phyloP scores from a whole-genome alignment of 192 early-diverging fungal species.

The Pilaira anomala region DNA sequence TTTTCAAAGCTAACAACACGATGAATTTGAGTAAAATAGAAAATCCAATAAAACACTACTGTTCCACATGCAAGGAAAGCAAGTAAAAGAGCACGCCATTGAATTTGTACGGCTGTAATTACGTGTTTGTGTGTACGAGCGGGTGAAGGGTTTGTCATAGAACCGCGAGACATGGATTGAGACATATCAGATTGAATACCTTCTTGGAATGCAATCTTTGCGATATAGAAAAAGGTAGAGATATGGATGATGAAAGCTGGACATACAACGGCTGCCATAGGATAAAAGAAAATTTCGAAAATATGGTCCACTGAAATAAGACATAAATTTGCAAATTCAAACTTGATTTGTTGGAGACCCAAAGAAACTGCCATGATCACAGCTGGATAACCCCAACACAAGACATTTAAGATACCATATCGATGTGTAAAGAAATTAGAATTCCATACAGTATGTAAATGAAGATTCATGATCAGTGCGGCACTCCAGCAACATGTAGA shows the following conservation, averaged over 20 bases:
- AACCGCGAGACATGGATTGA: constrained; percentile 2
- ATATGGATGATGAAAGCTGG: constrained; percentile 51
- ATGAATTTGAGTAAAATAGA: constrained; percentile 46
- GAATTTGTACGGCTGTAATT: constrained; percentile 47
- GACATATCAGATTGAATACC: constrained; percentile 29
- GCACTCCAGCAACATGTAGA: constrained; percentile 43
- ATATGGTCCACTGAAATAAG: constrained; percentile 40
- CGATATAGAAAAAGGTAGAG: constrained; percentile 51
- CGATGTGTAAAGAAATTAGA: constrained; percentile 43
- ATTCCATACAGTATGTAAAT: constrained; percentile 57
- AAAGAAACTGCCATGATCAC: constrained; percentile 39
- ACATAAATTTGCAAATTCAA: constrained; percentile 50
- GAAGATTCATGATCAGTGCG: constrained; percentile 49
- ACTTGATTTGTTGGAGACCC: constrained; percentile 39
- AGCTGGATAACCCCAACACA: constrained; percentile 48
- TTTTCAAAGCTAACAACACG: constrained; percentile 24
- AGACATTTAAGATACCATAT: constrained; percentile 38
- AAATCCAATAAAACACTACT: constrained; percentile 55
- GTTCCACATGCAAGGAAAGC: constrained; percentile 36
- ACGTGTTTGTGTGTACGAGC: constrained; percentile 43
- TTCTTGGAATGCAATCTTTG: constrained; percentile 33
- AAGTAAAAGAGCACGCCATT: constrained; percentile 53
- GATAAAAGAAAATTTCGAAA: constrained; percentile 49
- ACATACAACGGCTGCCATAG: constrained; percentile 46
- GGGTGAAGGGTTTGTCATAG: not conserved